Evolutionary conservation across 768 basidiomycete genomes (phyloP).

Genomic region (Lactifluus echinatus): DNA sequence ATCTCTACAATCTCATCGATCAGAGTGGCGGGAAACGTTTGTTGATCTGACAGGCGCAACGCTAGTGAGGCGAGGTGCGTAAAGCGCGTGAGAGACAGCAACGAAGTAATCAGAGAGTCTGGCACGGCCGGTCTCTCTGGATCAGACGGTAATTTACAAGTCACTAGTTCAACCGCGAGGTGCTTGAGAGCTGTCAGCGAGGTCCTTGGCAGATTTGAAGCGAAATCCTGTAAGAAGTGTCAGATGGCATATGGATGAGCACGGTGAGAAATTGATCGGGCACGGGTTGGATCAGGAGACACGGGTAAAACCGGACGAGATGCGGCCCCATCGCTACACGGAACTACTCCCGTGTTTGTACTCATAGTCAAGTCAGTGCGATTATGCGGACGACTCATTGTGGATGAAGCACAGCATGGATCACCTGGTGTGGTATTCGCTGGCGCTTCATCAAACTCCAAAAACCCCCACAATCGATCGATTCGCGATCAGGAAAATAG

Average conservation of each 20-base stretch:
- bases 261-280: conserved; percentile 5
- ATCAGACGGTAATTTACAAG: conserved; percentile 22
- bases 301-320: not conserved
- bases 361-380: not conserved
- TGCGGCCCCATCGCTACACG: not conserved
- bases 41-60: conserved; percentile 10
- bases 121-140: not conserved
- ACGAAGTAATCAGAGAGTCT: conserved; percentile 2
- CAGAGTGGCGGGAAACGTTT: conserved; percentile 2
- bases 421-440: not conserved
- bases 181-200: conserved; percentile 37
- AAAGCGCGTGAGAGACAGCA: conserved; percentile 15
- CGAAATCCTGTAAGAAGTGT: conserved; percentile 21
- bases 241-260: conserved; percentile 33
- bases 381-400: not conserved
- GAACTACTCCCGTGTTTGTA: not conserved
- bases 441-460: not conserved
- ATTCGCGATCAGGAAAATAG: not conserved
- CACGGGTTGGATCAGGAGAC: not conserved
- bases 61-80: conserved; percentile 17
- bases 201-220: conserved; percentile 25
- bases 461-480: conserved; percentile 1
- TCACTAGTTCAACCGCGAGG: conserved; percentile 46
- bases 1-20: conserved; percentile 15
- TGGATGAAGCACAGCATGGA: not conserved